These are phyloP conservation scores for Bretziella fagacearum DNA, from an alignment of 2,329 filamentous ascomycete species.

Conservation along the genomic window DNA sequence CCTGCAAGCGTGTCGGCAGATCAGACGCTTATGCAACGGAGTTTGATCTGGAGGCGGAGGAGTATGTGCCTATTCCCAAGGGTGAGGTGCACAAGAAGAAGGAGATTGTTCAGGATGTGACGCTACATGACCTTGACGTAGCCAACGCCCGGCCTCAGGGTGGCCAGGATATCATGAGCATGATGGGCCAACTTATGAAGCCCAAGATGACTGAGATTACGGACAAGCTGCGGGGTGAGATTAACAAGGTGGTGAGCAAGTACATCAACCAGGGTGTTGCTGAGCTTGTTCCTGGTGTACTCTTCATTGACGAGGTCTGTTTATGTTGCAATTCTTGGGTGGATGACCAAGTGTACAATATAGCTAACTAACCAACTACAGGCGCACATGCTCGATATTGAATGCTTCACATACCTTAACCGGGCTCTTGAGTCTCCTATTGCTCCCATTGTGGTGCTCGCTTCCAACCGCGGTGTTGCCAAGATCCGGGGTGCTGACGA, in stretches of 20 bases:
- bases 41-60: slow-evolving; percentile 95
- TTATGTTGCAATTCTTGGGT: background rate
- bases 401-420: slow-evolving; percentile 98
- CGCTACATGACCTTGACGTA: slow-evolving; percentile 87
- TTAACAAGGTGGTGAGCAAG: slow-evolving; percentile 98
- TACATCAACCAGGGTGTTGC: slow-evolving; percentile 98
- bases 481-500: slow-evolving; percentile 77
- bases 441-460: slow-evolving; percentile 91
- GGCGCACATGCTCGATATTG: slow-evolving; percentile 99
- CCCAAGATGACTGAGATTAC: slow-evolving; percentile 99
- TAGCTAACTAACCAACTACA: background rate
- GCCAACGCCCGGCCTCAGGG: slow-evolving; percentile 91
- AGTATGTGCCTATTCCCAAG: slow-evolving; percentile 97
- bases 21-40: slow-evolving; percentile 96
- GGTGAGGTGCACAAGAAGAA: slow-evolving; percentile 99
- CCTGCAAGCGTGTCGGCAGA: slow-evolving; percentile 89
- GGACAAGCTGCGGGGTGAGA: slow-evolving; percentile 85
- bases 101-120: slow-evolving; percentile 97
- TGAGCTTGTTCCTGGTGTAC: slow-evolving; percentile 89
- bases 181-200: slow-evolving; percentile 99
- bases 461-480: slow-evolving; percentile 88
- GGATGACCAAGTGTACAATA: background rate
- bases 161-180: slow-evolving; percentile 98
- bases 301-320: slow-evolving; percentile 92
- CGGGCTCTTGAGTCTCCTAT: slow-evolving; percentile 90